Percentiles rank a stretch among this genome's conserved stretches.
These are phyloP conservation scores for Plasmodium gonderi DNA, from an alignment of 169 alveolate genomes.

Conservation along the genomic window DNA sequence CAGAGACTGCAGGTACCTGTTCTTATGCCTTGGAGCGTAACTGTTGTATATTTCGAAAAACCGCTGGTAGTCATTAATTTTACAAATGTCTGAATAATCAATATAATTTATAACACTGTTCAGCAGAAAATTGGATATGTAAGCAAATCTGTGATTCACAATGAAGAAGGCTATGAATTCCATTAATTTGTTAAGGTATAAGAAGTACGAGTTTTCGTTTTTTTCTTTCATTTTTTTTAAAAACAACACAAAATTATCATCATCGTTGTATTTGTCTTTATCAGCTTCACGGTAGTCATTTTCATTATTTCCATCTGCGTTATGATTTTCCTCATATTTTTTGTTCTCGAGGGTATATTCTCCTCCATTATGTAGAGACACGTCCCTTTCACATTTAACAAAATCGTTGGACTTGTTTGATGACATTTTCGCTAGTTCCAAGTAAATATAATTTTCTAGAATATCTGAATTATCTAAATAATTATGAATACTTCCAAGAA, in stretches of 20 bases:
- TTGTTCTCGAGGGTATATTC: neutral
- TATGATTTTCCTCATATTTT: neutral
- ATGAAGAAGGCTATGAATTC: conserved; percentile 68
- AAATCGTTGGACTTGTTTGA: neutral
- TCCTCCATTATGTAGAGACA: neutral
- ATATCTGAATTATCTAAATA: conserved; percentile 67
- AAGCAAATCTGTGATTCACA: conserved; percentile 68
- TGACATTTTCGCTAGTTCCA: conserved; percentile 6
- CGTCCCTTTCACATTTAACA: neutral
- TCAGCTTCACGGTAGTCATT: neutral
- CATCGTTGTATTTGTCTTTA: conserved; percentile 8
- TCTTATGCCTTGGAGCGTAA: conserved; percentile 64
- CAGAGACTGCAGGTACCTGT: conserved; percentile 60
- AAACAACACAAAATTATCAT: conserved; percentile 68
- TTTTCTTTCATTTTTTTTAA: conserved; percentile 56
- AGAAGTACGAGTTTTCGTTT: conserved; percentile 67
- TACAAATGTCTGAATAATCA: conserved; percentile 58
- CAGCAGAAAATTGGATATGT: conserved; percentile 60
- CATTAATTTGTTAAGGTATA: conserved; percentile 65
- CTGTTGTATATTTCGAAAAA: conserved; percentile 71
- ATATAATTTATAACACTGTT: conserved; percentile 64
- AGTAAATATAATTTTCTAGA: conserved; percentile 44
- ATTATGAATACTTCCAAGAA: conserved; percentile 20
- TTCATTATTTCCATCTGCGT: neutral
- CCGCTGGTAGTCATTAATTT: conserved; percentile 65